Evolutionary conservation across 768 basidiomycete genomes (phyloP), one percentile per base, ranked within the genome.

Genomic region (Boletus huronensis): DNA sequence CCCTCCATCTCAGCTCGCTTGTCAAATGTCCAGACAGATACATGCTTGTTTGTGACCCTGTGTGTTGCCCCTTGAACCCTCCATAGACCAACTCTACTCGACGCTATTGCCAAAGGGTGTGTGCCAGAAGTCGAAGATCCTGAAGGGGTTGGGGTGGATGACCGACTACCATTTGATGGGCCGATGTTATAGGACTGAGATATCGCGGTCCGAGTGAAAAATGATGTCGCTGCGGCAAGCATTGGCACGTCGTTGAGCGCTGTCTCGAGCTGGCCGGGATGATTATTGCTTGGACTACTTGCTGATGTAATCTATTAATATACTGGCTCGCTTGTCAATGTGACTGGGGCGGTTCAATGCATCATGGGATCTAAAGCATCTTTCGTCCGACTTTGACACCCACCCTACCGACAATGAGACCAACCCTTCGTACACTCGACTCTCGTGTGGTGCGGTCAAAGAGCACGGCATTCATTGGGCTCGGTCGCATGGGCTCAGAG

Each of bases 11-110:
- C 91, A 0, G 78, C 76, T 53, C 81, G 77, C 75, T 98, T 98
- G 67, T 98, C 94, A 59, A 90, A 88, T 26, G 81, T 80, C 96
- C 96, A 99, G 17, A 99, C 85, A 17, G 87, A 90, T 6, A 98
- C 95, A 53, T 84, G 86, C 71, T 98, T 97, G 58, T 79, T 81
- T 3, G 90, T 98, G 49, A 88, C 83, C 74, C 93, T 96, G 72
- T 98, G 95, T 19, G 79, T 81, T 2, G 89, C 97, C 2, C 84
- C 78, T 57, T 93, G 85, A 0, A 98, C 88, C 64, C 80, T 87
- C 97, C 97, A 98, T 50, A 92, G 72, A 2, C 96, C 96, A 9
- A 94, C 82, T 58, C 74, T 77, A 56, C 90, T 29, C 0, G 62
- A 52, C 16, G 31, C 83, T 14, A 87, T 67, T 43, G 72, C 66